Evolutionary conservation across 768 basidiomycete genomes (phyloP), one percentile per base, ranked within the genome.

Genomic region (Dioszegia aurantiaca): DNA sequence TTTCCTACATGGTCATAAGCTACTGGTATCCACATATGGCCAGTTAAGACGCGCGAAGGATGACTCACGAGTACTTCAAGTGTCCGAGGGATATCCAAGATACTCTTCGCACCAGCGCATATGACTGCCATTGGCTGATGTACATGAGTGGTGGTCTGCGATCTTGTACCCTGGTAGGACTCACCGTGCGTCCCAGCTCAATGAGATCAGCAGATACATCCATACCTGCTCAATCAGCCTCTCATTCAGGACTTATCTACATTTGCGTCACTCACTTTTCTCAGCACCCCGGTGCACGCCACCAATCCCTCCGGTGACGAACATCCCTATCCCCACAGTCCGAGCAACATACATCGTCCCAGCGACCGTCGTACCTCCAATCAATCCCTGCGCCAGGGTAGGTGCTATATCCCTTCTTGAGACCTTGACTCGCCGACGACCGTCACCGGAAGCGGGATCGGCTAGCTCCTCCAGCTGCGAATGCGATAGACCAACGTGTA

Each of bases 171-270:
- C 6, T 9, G 24, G 21, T 17, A 16, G 23, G 9, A 59, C 57
- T 30, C 33, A 67, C 65, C 66, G 90, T 94, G 19, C 89, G 82
- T 21, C 88, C 81, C 31, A 99, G 83, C 73, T 97, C 91, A 9
- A 86, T 86, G 16, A 99, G 80, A 74, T 99, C 94, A 16, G 94
- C 91, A 16, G 94, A 97, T 27, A 99, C 80, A 69, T 99, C 94
- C 84, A 98, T 85, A 17, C 89, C 90, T 95, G 3, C 8, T 26
- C 12, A 9, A 53, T 53, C 37, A 53, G 51, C 51, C 3, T 8
- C 12, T 33, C 6, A 8, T 4, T 4, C 33, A 24, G 37, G 33
- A 17, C 36, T 10, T 5, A 4, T 14, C 8, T 23, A 53, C 10
- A 30, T 16, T 43, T n/a, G n/a, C 8, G 17, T 41, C 31, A 69